phyloP scores from a whole-genome alignment of 2,329 filamentous ascomycete genomes.

The Bipolaris bicolor region DNA sequence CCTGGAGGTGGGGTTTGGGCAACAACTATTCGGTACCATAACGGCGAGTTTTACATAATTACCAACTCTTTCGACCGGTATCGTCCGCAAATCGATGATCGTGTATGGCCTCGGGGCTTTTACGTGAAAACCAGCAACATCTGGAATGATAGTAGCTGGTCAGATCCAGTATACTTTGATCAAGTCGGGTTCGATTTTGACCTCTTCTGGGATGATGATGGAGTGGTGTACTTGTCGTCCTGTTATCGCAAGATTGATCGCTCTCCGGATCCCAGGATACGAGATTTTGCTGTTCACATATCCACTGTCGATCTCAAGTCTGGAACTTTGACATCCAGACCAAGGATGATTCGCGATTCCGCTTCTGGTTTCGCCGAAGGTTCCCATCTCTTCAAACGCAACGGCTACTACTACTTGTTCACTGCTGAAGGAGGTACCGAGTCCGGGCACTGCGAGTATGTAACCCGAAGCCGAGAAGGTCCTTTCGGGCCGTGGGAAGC shows the following conservation, averaged over 20 bases:
- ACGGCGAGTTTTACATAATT: constrained; percentile 27
- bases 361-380: constrained; percentile 39
- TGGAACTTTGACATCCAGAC: constrained; percentile 26
- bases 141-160: constrained; percentile 25
- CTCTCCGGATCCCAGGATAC: constrained; percentile 22
- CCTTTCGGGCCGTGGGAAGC: constrained; percentile 47
- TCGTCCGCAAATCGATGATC: constrained; percentile 33
- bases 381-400: constrained; percentile 43
- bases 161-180: constrained; percentile 33
- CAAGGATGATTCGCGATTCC: constrained; percentile 35
- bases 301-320: constrained; percentile 40
- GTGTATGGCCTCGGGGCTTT: constrained; percentile 57
- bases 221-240: constrained; percentile 53
- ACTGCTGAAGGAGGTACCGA: constrained; percentile 46
- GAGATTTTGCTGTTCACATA: constrained; percentile 41
- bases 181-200: constrained; percentile 34
- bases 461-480: constrained; percentile 58
- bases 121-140: constrained; percentile 44
- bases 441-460: constrained; percentile 53
- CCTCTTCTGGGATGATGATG: constrained; percentile 62
- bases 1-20: constrained; percentile 33
- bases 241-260: constrained; percentile 25
- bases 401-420: constrained; percentile 35
- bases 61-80: constrained; percentile 36
- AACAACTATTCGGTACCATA: constrained; percentile 28